Evolutionary conservation across 2,329 filamentous ascomycete genomes (phyloP).

Genomic region (Penicillium aurantiogriseum): DNA sequence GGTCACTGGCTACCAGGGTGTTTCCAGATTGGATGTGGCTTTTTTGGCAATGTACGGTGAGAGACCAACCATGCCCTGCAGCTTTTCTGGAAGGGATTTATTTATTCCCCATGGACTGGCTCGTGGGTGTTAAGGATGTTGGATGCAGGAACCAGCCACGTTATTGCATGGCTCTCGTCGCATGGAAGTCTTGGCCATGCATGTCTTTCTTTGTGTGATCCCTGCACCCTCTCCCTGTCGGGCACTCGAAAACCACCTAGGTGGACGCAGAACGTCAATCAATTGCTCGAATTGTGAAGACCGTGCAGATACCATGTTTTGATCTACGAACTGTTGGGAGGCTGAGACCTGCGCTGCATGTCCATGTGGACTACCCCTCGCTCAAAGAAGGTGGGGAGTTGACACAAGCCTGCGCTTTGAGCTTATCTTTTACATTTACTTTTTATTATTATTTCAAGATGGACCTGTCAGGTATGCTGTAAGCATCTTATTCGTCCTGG

Average conservation of each 20-base stretch:
- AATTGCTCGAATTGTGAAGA: neutral
- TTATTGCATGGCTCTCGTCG: constrained; percentile 4
- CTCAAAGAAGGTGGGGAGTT: neutral
- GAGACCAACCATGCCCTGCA: constrained; percentile 1
- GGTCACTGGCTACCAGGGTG: neutral
- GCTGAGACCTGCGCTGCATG: neutral
- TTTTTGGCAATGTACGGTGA: neutral
- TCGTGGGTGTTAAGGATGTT: neutral
- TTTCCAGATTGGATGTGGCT: neutral
- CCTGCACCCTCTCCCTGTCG: neutral
- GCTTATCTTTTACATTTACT: constrained; percentile 6
- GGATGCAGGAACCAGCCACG: constrained; percentile 25
- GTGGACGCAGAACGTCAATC: neutral
- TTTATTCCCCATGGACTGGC: neutral
- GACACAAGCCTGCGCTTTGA: constrained; percentile 3
- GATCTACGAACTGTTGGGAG: neutral
- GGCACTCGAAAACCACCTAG: neutral
- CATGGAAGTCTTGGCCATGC: constrained; percentile 5
- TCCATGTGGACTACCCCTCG: neutral
- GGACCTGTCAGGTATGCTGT: neutral
- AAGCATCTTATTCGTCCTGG: constrained; percentile 1
- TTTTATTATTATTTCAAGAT: neutral
- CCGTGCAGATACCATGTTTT: constrained; percentile 2
- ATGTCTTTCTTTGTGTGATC: constrained; percentile 4
- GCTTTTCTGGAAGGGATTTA: neutral